Percentiles rank a stretch among this genome's conserved stretches.
Conservation (phyloP, 2,329 filamentous ascomycete species). For the Diaporthe sp. region DNA sequence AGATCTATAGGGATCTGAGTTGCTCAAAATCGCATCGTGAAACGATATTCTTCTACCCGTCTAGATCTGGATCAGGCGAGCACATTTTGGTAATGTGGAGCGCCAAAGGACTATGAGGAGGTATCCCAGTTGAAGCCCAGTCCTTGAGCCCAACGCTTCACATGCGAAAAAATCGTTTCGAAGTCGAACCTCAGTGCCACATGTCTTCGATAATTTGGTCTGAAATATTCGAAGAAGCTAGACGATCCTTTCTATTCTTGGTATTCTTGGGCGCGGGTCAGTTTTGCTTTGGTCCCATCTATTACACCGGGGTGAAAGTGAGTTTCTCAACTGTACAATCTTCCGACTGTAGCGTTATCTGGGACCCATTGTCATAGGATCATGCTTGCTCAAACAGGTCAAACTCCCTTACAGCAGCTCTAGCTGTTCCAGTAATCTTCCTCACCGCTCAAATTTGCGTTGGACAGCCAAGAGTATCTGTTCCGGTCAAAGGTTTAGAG, state of each 20-base stretch:
- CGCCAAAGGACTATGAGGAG: neutral
- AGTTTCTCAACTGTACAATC: neutral
- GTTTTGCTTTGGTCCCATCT: neutral
- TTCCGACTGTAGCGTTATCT: neutral
- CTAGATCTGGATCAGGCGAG: no score
- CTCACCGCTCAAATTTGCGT: no score
- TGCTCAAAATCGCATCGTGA: neutral
- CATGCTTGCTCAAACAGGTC: no score
- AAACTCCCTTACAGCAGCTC: neutral
- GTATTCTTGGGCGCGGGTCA: neutral
- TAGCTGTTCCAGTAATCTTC: neutral
- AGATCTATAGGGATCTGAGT: slow-evolving; percentile 4
- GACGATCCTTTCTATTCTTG: neutral
- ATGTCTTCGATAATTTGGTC: neutral
- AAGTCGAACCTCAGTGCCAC: neutral
- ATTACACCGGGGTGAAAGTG: neutral
- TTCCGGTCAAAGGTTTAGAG: no score
- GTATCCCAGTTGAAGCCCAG: neutral
- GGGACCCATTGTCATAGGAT: neutral
- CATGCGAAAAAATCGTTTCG: neutral
- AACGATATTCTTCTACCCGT: neutral
- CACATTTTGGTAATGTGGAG: no score
- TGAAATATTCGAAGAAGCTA: neutral
- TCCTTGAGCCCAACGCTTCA: neutral
- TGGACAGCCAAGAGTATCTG: neutral